Percentiles rank a stretch among this genome's conserved stretches.
Evolutionary conservation across 768 basidiomycete genomes (phyloP).

Genomic region (Cantharellus anzutake): DNA sequence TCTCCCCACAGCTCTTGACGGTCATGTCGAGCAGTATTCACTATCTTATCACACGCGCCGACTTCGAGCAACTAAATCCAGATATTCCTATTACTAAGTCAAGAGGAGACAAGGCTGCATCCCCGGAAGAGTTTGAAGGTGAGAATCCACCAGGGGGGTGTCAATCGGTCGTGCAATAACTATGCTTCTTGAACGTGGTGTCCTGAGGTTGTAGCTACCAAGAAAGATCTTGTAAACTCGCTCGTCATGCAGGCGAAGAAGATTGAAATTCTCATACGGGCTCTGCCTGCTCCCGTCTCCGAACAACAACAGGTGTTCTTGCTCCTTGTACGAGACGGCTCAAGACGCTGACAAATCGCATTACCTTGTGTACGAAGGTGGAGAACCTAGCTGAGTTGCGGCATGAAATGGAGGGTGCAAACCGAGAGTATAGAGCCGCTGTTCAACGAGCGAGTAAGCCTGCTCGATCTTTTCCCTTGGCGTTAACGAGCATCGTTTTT

Average conservation of each 20-base stretch:
- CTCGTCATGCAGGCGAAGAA: slow-evolving; percentile 77
- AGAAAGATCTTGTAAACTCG: slow-evolving; percentile 67
- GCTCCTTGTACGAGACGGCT: not conserved
- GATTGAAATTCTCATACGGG: slow-evolving; percentile 66
- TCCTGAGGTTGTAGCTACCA: slow-evolving; percentile 37
- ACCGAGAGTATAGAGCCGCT: slow-evolving; percentile 55
- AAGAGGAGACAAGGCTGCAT: slow-evolving; percentile 46
- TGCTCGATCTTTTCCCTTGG: not conserved
- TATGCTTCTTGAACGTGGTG: not conserved
- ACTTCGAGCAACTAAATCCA: slow-evolving; percentile 58
- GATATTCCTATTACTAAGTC: slow-evolving; percentile 75
- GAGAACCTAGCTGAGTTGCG: slow-evolving; percentile 48
- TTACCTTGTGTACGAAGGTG: slow-evolving; percentile 25
- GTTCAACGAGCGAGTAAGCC: slow-evolving; percentile 59
- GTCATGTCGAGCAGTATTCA: slow-evolving; percentile 74
- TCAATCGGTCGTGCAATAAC: slow-evolving; percentile 3
- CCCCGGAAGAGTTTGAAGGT: slow-evolving; percentile 63
- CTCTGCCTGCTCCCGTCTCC: slow-evolving; percentile 57
- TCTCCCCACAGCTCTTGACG: slow-evolving; percentile 40
- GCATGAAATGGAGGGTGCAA: slow-evolving; percentile 48
- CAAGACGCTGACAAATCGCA: not conserved
- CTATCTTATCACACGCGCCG: slow-evolving; percentile 59
- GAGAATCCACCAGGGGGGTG: no score
- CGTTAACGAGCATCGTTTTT: not conserved
- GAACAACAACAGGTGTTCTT: slow-evolving; percentile 50